phyloP scores from a whole-genome alignment of 768 basidiomycete species.

The Termitomyces sp. region DNA sequence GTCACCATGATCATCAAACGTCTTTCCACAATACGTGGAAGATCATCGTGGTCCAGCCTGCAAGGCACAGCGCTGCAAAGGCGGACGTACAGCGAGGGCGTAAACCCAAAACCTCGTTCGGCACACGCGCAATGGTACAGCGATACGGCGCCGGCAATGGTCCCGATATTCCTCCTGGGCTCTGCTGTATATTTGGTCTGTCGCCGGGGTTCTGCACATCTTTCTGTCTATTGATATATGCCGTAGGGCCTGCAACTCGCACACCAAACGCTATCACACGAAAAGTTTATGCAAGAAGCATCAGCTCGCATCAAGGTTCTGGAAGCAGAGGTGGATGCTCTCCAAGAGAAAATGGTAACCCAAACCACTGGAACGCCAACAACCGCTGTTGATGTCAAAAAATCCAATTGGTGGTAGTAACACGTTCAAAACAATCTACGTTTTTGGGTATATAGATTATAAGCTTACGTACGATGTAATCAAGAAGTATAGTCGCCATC shows the following conservation, averaged over 20 bases:
- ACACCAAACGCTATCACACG: slow-evolving; percentile 60
- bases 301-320: slow-evolving; percentile 42
- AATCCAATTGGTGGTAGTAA: slow-evolving; percentile 15
- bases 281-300: slow-evolving; percentile 68
- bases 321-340: slow-evolving; percentile 52
- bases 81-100: slow-evolving; percentile 14
- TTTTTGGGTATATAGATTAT: slow-evolving; percentile 6
- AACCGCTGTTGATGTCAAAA: slow-evolving; percentile 6
- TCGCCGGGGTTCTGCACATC: background rate
- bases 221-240: background rate
- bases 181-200: slow-evolving; percentile 74
- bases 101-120: slow-evolving; percentile 26
- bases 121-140: slow-evolving; percentile 66
- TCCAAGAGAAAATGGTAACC: slow-evolving; percentile 26
- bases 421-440: background rate
- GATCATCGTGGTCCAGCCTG: slow-evolving; percentile 2
- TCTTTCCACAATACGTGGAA: slow-evolving; percentile 12
- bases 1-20: slow-evolving; percentile 12
- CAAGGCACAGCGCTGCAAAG: slow-evolving; percentile 8
- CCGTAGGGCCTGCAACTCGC: slow-evolving; percentile 60
- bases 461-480: background rate
- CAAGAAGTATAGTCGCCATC: slow-evolving; percentile 4
- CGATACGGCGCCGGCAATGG: slow-evolving; percentile 67
- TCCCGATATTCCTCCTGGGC: slow-evolving; percentile 73
- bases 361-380: slow-evolving; percentile 3